phyloP scores from a whole-genome alignment of 352 stramenopile genomes.

The Globisporangium parvum region DNA sequence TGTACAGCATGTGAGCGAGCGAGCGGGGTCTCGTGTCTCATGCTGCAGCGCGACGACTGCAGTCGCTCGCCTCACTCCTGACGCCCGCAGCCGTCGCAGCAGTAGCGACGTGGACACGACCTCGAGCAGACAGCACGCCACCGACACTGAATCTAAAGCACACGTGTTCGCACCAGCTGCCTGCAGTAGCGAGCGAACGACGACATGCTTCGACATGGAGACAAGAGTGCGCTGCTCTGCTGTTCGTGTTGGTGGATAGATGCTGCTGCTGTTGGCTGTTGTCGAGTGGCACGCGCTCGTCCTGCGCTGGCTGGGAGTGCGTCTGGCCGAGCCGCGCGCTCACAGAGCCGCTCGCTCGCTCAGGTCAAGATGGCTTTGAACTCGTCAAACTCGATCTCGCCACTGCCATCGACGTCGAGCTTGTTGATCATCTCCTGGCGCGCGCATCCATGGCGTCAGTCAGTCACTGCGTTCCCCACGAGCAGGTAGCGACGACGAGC shows the following conservation, averaged over 20 bases:
- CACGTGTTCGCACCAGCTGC: too few species aligned
- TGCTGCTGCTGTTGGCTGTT: too few species aligned
- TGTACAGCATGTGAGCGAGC: slow-evolving; percentile 54
- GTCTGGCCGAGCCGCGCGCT: background rate
- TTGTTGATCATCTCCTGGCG: slow-evolving; percentile 93
- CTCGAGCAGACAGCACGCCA: too few species aligned
- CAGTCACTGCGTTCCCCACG: background rate
- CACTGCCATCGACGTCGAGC: slow-evolving; percentile 91
- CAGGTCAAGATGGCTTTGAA: slow-evolving; percentile 90
- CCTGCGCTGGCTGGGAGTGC: background rate
- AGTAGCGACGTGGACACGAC: too few species aligned
- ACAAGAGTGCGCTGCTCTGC: too few species aligned
- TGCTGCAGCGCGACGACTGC: too few species aligned
- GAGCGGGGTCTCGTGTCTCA: background rate
- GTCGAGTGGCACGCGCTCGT: background rate
- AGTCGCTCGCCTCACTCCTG: background rate
- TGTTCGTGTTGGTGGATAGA: too few species aligned
- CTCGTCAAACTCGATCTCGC: slow-evolving; percentile 96
- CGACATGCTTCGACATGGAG: too few species aligned
- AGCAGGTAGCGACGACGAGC: background rate
- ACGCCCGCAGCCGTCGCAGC: background rate
- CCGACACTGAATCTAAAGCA: too few species aligned
- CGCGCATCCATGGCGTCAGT: background rate
- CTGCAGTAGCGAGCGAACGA: too few species aligned
- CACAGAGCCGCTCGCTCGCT: background rate